Base-by-base conservation (phyloP, 1,284 basidiomycete genomes). In the Ceratobasidium sp. region DNA sequence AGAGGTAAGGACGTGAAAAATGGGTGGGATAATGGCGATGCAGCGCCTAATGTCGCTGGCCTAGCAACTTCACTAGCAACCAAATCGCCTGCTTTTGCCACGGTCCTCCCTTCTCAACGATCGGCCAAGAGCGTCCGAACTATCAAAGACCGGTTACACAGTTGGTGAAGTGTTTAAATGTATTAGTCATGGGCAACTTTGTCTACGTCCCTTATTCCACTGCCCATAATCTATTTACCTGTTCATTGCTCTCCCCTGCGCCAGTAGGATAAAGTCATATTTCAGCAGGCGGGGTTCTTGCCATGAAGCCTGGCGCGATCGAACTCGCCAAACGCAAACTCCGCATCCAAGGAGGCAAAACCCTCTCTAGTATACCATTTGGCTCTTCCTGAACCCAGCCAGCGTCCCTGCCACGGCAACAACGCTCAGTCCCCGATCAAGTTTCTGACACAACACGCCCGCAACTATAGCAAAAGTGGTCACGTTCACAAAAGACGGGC, bases 81-180 rank as follows among this genome's bases (percentile, higher is more conserved):
- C 22, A 31, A 48, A 4, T 7, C 53, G 1, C 9, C 66, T 24
- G 15, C 51, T 29, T 19, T 45, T 15, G 71, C 29, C 76, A 78
- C 8, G 48, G 17, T 45, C 11, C 41, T 17, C 8, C 41, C 60
- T 14, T 33, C n/a, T 2, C 36, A 62, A 11, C 76, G 75, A 29
- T 98, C 94, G 92, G 96, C 98, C 6, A 89, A 89, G 7, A 89
- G 89, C 33, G 96, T 99, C 9, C 89, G 97, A 44, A 90, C 99
- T 76, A 88, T 99, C 57, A 89, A 96, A 57, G 97, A 99, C 83
- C 90, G 79, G 95, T 95, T 74, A 98, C 96, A 0, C 96, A 97
- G 79, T 88, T 99, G 45, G 97, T 97, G n/a, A 99, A 98, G 84
- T 97, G 97, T 0, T 97, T n/a, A 99, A 98, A 84, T 97, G 97